Percentiles rank a stretch among this genome's conserved stretches.
Conservation (phyloP, 345 rosid genomes). For the Brassica cretica region DNA sequence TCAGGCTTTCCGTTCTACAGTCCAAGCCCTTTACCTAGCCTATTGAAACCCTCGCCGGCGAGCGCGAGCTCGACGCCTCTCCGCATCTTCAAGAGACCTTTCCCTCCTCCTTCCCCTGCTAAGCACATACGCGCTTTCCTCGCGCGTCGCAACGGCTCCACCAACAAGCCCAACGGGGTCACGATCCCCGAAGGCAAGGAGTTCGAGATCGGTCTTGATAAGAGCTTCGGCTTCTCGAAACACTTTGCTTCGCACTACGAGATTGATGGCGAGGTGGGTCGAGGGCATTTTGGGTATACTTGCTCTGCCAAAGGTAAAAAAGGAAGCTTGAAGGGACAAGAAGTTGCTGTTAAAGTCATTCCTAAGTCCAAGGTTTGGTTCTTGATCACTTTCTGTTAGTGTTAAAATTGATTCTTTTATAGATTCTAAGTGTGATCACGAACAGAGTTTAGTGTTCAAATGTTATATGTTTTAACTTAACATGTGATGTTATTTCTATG, state of each 20-base stretch:
- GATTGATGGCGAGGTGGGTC: slow-evolving; percentile 89
- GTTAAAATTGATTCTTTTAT: background rate
- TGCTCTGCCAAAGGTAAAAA: slow-evolving; percentile 88
- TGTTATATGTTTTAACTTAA: background rate
- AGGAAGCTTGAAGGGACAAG: slow-evolving; percentile 77
- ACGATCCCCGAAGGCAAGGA: slow-evolving; percentile 83
- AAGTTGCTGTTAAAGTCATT: slow-evolving; percentile 89
- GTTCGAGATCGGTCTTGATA: slow-evolving; percentile 72
- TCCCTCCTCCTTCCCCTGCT: slow-evolving; percentile 98
- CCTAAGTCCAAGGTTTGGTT: slow-evolving; percentile 77
- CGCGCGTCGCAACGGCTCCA: slow-evolving; percentile 77
- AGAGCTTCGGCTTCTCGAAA: slow-evolving; percentile 80
- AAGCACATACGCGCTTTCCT: slow-evolving; percentile 89
- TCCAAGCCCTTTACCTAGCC: slow-evolving; percentile 82
- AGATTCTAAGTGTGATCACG: background rate
- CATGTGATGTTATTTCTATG: background rate
- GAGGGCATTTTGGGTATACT: slow-evolving; percentile 92
- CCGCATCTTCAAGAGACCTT: slow-evolving; percentile 90
- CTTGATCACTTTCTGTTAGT: background rate
- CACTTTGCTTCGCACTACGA: slow-evolving; percentile 67
- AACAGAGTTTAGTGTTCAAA: background rate
- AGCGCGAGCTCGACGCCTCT: slow-evolving; percentile 86
- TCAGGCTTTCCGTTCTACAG: slow-evolving; percentile 82
- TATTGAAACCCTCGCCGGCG: slow-evolving; percentile 81
- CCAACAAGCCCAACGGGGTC: slow-evolving; percentile 73